These are phyloP conservation scores for Saccharomyces hybrid DNA, from an alignment of 1,139 yeast genomes.

Conservation along the genomic window DNA sequence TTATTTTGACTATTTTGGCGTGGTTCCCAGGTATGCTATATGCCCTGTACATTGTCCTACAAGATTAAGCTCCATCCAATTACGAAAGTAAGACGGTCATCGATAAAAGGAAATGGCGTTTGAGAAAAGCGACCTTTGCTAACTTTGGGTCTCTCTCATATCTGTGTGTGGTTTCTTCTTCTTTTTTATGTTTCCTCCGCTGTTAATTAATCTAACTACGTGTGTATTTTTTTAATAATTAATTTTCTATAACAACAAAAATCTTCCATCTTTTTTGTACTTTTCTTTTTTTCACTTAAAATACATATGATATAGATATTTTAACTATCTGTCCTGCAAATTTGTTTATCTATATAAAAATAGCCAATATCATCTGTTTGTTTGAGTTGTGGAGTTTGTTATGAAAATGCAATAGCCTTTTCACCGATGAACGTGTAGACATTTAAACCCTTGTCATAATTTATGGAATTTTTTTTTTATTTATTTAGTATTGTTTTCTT, in stretches of 20 bases:
- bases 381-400: not conserved
- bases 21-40: conserved; percentile 72
- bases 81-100: not conserved
- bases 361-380: not conserved
- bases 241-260: not conserved
- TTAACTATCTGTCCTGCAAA: not conserved
- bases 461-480: not conserved
- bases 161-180: conserved; percentile 16
- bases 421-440: not conserved
- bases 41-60: conserved; percentile 47
- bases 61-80: conserved; percentile 7
- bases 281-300: not conserved
- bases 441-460: not conserved
- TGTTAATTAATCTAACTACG: not conserved
- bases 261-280: not conserved
- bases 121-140: too few species aligned
- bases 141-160: conserved; percentile 14
- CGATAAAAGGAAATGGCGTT: too few species aligned
- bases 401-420: not conserved
- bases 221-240: not conserved
- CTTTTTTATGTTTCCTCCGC: conserved; percentile 6
- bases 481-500: not conserved
- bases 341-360: not conserved
- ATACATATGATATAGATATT: not conserved
- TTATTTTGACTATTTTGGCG: conserved; percentile 66